Conservation (phyloP, 805 yeast species). For the Priceomyces haplophilus region DNA sequence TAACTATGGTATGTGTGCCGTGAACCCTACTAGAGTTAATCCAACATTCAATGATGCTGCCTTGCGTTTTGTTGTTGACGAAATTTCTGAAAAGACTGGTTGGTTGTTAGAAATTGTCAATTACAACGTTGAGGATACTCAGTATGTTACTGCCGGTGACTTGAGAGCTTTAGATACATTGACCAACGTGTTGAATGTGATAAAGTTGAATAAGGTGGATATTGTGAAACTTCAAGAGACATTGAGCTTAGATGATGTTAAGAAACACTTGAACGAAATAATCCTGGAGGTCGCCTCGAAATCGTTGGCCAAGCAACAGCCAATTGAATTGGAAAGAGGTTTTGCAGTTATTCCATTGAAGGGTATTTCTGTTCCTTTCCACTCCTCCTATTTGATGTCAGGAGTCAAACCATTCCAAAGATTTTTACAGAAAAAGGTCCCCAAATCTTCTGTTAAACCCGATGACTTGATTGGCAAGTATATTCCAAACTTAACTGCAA, state of each 20-base stretch:
- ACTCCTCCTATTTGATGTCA: slow-evolving; percentile 94
- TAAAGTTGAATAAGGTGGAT: slow-evolving; percentile 92
- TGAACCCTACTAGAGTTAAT: slow-evolving; percentile 91
- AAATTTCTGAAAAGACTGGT: slow-evolving; percentile 74
- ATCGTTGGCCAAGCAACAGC: slow-evolving; percentile 87
- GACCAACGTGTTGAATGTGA: slow-evolving; percentile 87
- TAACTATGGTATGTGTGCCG: slow-evolving; percentile 98
- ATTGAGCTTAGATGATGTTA: slow-evolving; percentile 83
- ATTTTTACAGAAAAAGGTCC: slow-evolving; percentile 93
- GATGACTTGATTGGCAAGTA: slow-evolving; percentile 90
- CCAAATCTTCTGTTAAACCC: slow-evolving; percentile 92
- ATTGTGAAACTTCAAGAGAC: slow-evolving; percentile 81
- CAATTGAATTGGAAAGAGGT: slow-evolving; percentile 95
- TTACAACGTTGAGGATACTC: slow-evolving; percentile 97
- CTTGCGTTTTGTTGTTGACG: slow-evolving; percentile 88
- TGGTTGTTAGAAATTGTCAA: slow-evolving; percentile 98
- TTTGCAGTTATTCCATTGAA: slow-evolving; percentile 96
- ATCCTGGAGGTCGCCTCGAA: slow-evolving; percentile 80
- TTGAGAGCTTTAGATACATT: slow-evolving; percentile 90
- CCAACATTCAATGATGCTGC: slow-evolving; percentile 91
- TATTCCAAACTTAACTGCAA: slow-evolving; percentile 98
- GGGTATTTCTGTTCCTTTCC: slow-evolving; percentile 99
- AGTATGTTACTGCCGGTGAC: slow-evolving; percentile 98
- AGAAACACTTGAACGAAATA: slow-evolving; percentile 83
- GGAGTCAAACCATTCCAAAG: slow-evolving; percentile 99